These are phyloP conservation scores for Cantharellus anzutake DNA, from an alignment of 768 basidiomycete genomes.

Conservation along the genomic window DNA sequence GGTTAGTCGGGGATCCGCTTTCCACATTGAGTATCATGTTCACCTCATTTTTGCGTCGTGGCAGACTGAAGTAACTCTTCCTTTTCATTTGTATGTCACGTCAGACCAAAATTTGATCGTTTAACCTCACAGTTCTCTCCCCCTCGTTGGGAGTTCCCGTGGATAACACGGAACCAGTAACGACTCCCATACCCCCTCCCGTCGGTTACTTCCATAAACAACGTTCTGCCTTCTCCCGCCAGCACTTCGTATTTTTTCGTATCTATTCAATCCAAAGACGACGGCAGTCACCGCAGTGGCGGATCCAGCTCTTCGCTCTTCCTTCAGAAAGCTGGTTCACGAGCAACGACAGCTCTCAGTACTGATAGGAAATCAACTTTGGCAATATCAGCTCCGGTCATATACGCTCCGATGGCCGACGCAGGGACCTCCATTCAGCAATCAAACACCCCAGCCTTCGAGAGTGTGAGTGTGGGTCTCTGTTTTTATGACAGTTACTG, in stretches of 20 bases:
- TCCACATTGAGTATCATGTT: slow-evolving; percentile 31
- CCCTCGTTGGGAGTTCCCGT: too few relatives aligned
- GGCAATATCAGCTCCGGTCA: slow-evolving; percentile 7
- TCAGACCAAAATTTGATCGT: too few relatives aligned
- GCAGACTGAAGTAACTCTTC: slow-evolving; percentile 61
- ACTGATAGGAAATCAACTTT: too few relatives aligned
- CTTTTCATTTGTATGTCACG: slow-evolving; percentile 13
- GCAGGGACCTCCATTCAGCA: slow-evolving; percentile 10
- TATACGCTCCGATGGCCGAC: not conserved
- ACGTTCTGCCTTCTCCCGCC: not conserved
- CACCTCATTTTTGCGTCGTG: slow-evolving; percentile 30
- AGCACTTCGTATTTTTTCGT: not conserved
- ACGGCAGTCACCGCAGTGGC: too few relatives aligned
- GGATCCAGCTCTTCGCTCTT: too few relatives aligned
- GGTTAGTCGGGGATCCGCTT: slow-evolving; percentile 50
- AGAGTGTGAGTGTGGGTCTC: slow-evolving; percentile 28
- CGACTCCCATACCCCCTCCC: not conserved
- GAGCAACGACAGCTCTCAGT: too few relatives aligned
- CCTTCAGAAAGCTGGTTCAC: too few relatives aligned
- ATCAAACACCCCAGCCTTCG: slow-evolving; percentile 43
- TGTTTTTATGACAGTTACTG: not conserved
- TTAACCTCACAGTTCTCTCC: too few relatives aligned
- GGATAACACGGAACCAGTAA: too few relatives aligned
- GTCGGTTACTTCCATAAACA: slow-evolving; percentile 4
- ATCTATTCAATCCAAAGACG: not conserved